Evolutionary conservation across 2,329 filamentous ascomycete genomes (phyloP).

Genomic region (Metarhizium album): DNA sequence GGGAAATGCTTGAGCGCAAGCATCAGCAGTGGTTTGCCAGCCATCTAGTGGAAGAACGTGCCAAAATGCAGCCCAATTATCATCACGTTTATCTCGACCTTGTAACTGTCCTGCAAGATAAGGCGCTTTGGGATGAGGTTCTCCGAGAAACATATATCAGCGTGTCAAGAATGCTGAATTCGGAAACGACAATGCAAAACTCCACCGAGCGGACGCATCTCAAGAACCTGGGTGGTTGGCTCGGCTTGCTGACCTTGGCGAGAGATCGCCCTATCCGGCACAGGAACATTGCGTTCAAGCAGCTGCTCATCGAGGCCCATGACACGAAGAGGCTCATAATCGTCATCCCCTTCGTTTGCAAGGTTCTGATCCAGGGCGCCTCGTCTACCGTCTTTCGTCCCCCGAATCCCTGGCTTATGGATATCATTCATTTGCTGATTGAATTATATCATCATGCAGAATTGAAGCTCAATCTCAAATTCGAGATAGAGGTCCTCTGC

Average conservation of each 20-base stretch:
- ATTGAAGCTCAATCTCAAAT: constrained; percentile 92
- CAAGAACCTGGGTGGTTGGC: constrained; percentile 89
- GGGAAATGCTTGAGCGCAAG: constrained; percentile 63
- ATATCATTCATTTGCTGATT: constrained; percentile 81
- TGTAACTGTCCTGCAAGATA: constrained; percentile 71
- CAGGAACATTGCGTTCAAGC: constrained; percentile 94
- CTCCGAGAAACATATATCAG: constrained; percentile 86
- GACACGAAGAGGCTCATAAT: constrained; percentile 85
- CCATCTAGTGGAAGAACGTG: constrained; percentile 89
- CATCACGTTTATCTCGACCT: constrained; percentile 88
- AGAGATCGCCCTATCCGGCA: constrained; percentile 93
- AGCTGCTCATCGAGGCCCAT: constrained; percentile 84
- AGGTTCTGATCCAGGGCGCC: constrained; percentile 76
- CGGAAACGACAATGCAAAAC: constrained; percentile 75
- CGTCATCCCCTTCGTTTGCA: constrained; percentile 96
- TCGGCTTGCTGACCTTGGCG: constrained; percentile 85
- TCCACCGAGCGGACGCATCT: constrained; percentile 76
- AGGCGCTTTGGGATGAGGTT: constrained; percentile 75
- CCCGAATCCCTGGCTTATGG: constrained; percentile 96
- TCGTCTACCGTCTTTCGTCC: constrained; percentile 83
- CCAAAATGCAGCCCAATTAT: constrained; percentile 95
- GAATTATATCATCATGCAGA: constrained; percentile 91
- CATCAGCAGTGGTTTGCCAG: constrained; percentile 95
- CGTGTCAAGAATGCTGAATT: constrained; percentile 77
- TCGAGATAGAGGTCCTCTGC: constrained; percentile 96